Conservation (phyloP, 129 eudicot genomes). For the Flaveria trinervia region DNA sequence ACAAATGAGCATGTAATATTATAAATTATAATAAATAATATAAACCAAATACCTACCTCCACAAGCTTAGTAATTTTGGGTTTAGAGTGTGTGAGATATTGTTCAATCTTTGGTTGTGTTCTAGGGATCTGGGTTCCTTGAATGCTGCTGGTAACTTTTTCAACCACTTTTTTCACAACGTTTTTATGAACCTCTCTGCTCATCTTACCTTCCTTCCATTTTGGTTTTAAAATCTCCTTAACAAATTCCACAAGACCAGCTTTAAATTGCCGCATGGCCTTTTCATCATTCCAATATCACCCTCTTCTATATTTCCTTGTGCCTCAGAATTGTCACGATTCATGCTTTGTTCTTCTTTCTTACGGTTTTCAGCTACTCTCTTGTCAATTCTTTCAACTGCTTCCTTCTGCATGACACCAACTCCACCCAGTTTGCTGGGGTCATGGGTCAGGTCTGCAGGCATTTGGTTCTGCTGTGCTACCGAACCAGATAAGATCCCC, state of each 20-base stretch:
- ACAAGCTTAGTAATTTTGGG: slow-evolving; percentile 69
- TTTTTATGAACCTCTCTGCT: slow-evolving; percentile 79
- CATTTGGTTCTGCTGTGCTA: slow-evolving; percentile 29
- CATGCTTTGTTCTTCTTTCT: slow-evolving; percentile 39
- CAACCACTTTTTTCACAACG: slow-evolving; percentile 80
- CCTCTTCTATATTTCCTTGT: slow-evolving; percentile 51
- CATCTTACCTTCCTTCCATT: slow-evolving; percentile 88
- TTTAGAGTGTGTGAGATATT: slow-evolving; percentile 58
- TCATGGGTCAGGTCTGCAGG: slow-evolving; percentile 8
- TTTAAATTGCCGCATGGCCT: slow-evolving; percentile 66
- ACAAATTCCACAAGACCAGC: slow-evolving; percentile 72
- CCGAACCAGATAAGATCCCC: slow-evolving; percentile 16
- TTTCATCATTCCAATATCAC: slow-evolving; percentile 59
- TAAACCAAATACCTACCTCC: slow-evolving; percentile 50
- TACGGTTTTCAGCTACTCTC: slow-evolving; percentile 33
- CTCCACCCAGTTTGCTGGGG: slow-evolving; percentile 14
- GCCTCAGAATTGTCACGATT: slow-evolving; percentile 34
- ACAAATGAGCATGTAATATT: slow-evolving; percentile 21
- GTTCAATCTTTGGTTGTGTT: slow-evolving; percentile 61
- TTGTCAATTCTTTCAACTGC: slow-evolving; percentile 32
- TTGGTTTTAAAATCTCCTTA: slow-evolving; percentile 80
- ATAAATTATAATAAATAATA: slow-evolving; percentile 3
- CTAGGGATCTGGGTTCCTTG: slow-evolving; percentile 64
- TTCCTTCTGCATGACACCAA: slow-evolving; percentile 26
- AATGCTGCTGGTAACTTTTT: slow-evolving; percentile 63